Percentiles rank a stretch among this genome's conserved stretches.
phyloP scores from a whole-genome alignment of 768 basidiomycete species.

The Gyrodon lividus region DNA sequence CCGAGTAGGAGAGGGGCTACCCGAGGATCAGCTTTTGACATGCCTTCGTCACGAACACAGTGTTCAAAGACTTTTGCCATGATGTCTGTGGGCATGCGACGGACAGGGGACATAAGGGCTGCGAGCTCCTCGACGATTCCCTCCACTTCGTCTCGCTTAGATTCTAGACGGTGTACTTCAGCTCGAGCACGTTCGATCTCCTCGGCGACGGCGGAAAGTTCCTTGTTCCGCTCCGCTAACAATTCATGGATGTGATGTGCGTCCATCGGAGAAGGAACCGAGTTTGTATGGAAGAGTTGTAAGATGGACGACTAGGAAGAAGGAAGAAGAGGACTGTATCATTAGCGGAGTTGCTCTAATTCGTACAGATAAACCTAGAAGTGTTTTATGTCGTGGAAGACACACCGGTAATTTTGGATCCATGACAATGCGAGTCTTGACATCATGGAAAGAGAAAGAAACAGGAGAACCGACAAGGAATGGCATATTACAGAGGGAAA shows the following conservation, averaged over 20 bases:
- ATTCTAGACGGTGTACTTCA: conserved; percentile 19
- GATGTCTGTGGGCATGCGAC: conserved; percentile 33
- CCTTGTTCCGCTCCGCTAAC: conserved; percentile 15
- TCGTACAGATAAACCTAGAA: background rate
- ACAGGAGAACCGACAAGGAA: background rate
- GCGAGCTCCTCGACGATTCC: conserved; percentile 24
- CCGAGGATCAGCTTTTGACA: conserved; percentile 10
- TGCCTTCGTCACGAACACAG: conserved; percentile 14
- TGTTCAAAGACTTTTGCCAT: conserved; percentile 27
- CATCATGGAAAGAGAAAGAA: background rate
- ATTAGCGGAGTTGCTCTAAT: background rate
- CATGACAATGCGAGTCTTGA: background rate
- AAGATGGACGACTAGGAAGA: conserved; percentile 23
- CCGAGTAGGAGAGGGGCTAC: conserved; percentile 24
- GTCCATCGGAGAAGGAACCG: conserved; percentile 26
- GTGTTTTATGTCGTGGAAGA: conserved; percentile 1
- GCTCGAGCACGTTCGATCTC: conserved; percentile 25
- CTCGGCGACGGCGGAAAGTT: conserved; percentile 13
- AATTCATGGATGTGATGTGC: conserved; percentile 12
- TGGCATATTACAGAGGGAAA: conserved; percentile 1
- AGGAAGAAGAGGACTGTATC: background rate
- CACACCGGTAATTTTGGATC: conserved; percentile 27
- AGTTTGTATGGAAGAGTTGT: conserved; percentile 29
- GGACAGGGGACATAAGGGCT: conserved; percentile 28
- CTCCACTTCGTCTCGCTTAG: conserved; percentile 3